These are phyloP conservation scores for Pseudogymnoascus sp. DNA, from an alignment of 2,329 filamentous ascomycete species.

Conservation along the genomic window DNA sequence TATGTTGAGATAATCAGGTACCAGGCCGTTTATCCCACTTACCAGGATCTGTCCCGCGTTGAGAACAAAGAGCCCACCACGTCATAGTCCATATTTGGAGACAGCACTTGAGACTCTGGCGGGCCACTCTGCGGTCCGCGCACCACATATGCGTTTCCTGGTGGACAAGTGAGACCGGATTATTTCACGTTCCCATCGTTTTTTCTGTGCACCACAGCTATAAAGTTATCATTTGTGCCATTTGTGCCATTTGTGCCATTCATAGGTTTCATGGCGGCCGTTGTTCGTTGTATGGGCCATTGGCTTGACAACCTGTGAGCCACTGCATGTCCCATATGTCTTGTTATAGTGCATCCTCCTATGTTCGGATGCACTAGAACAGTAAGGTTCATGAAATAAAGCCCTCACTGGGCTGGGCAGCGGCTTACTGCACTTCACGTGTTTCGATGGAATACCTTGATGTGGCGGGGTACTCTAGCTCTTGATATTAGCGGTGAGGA, in stretches of 20 bases:
- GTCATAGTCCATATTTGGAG: constrained; percentile 5
- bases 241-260: background rate
- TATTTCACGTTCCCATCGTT: background rate
- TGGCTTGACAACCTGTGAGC: background rate
- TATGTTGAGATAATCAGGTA: constrained; percentile 8
- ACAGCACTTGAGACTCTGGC: background rate
- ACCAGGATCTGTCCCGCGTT: background rate
- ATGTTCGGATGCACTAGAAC: background rate
- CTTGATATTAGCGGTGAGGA: constrained; percentile 1
- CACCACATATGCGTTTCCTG: background rate
- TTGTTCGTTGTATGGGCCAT: background rate
- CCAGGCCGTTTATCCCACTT: background rate
- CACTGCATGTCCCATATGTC: background rate
- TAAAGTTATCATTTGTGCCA: background rate
- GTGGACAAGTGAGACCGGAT: background rate
- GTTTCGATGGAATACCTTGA: background rate
- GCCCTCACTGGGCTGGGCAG: background rate
- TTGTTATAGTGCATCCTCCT: background rate
- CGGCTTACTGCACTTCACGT: background rate
- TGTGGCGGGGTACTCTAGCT: background rate
- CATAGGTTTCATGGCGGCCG: background rate
- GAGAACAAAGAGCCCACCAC: background rate
- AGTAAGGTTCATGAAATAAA: background rate
- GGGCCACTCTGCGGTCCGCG: constrained; percentile 2
- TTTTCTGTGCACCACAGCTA: background rate